Percentiles rank a stretch among this genome's conserved stretches.
Conservation (phyloP, 495 filamentous ascomycete genomes). For the Xylaria intraflava region DNA sequence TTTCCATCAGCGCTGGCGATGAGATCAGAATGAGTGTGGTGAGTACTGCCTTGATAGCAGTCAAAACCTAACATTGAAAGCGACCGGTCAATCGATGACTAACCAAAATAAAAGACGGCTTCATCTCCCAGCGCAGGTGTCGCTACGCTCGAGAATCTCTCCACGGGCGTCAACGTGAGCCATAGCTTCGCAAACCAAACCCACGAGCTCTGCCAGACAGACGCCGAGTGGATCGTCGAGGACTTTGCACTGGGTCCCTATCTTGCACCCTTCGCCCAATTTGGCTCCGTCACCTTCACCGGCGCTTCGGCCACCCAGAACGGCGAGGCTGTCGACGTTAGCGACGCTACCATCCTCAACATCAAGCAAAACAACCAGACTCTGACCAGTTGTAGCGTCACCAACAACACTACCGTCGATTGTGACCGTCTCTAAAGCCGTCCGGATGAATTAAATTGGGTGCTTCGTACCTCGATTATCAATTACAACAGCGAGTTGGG, state of each 20-base stretch:
- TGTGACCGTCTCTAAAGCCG: no score
- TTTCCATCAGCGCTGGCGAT: conserved; percentile 50
- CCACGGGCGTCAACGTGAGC: conserved; percentile 47
- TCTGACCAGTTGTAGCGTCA: background rate
- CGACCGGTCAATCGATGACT: no score
- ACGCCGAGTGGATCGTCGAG: conserved; percentile 63
- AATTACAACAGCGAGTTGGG: no score
- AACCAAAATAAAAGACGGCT: no score
- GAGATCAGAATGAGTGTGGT: conserved; percentile 48
- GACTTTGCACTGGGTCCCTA: conserved; percentile 46
- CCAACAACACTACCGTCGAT: background rate
- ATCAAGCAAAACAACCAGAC: background rate
- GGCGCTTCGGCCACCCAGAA: conserved; percentile 15
- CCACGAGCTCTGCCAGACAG: conserved; percentile 35
- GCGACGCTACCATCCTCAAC: background rate
- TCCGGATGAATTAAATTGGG: no score
- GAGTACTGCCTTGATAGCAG: no score
- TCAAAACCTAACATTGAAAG: no score
- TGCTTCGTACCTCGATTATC: no score
- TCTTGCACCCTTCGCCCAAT: conserved; percentile 50
- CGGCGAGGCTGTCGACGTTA: background rate
- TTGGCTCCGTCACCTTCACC: conserved; percentile 45
- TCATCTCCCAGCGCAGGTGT: conserved; percentile 42
- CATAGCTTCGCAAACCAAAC: conserved; percentile 40
- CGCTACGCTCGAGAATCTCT: conserved; percentile 50